Base-by-base conservation (phyloP, 257 asterid genomes). In the Ligustrum vulgare region DNA sequence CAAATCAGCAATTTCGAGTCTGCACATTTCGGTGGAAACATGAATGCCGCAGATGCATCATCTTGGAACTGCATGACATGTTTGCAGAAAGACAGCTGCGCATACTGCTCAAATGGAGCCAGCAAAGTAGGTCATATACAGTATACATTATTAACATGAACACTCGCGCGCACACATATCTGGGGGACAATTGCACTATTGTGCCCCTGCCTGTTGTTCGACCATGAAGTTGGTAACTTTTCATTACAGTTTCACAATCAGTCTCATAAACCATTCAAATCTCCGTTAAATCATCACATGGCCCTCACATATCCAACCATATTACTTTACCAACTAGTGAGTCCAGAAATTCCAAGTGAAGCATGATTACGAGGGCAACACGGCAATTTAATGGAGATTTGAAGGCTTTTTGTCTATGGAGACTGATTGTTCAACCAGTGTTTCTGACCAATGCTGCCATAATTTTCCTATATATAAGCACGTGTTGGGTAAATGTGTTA, bases 61-160 rank as follows among this genome's bases (percentile, higher is more conserved):
- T 81, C 89, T 33, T 87, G 89, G 91, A 80, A 79, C 49, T 89
- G 92, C 85, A 81, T 83, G 87, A 75, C 31, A 4, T 89, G 94
- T 75, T 49, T 89, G 84, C 69, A 68, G 72, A 69, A 63, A 65
- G 81, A 49, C 16, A 15, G 77, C 58, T 87, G 94, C 71, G 86
- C 78, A 9, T 87, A 77, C 76, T 89, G 89, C 82, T 82, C 90
- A 23, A 82, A 79, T 35, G 72, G 72, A 51, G 79, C 64, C 73
- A 69, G 72, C 77, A 54, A 71, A 8, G 87, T 85, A 80, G 82
- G 86, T 69, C 18, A 45, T 20, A n/a, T 54, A 18, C 63, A 54
- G 25, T 54, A n/a, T 11, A 56, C 22, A 56, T 20, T 56, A 56
- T n/a, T 56, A n/a, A 56, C 64, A 56, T 56, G 64, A 56, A 56